Conservation (phyloP, 2,329 filamentous ascomycete genomes). For the Chaetomium olivaceum region DNA sequence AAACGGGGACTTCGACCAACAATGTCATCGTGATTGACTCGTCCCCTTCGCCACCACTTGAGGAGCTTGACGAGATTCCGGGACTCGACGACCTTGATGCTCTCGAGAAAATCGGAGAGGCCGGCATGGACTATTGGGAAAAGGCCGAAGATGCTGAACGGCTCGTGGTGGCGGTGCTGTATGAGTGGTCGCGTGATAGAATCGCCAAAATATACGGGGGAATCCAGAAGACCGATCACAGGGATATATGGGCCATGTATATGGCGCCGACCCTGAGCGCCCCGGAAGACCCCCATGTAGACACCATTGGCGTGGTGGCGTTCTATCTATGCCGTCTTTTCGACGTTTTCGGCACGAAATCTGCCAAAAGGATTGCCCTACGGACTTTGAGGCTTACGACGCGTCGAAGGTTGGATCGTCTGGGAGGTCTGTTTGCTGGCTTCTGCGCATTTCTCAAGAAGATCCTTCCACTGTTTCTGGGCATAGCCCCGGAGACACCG, state of each 20-base stretch:
- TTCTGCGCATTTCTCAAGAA: constrained; percentile 32
- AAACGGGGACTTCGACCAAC: background rate
- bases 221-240: constrained; percentile 15
- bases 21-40: constrained; percentile 24
- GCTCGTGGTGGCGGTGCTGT: constrained; percentile 37
- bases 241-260: constrained; percentile 36
- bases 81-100: constrained; percentile 19
- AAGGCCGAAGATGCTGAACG: constrained; percentile 30
- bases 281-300: constrained; percentile 17
- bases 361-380: constrained; percentile 1
- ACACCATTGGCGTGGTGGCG: background rate
- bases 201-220: constrained; percentile 34
- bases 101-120: constrained; percentile 25
- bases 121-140: constrained; percentile 31
- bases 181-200: constrained; percentile 28
- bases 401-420: constrained; percentile 12
- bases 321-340: constrained; percentile 32
- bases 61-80: constrained; percentile 14
- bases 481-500: constrained; percentile 1
- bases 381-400: constrained; percentile 12
- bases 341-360: constrained; percentile 27
- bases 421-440: constrained; percentile 19
- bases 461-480: constrained; percentile 27
- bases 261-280: constrained; percentile 30
- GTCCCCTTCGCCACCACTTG: constrained; percentile 9